Evolutionary conservation across 306 rosid genomes (phyloP), one percentile per base, ranked within the genome.

Genomic region (Astragalus membranaceus): DNA sequence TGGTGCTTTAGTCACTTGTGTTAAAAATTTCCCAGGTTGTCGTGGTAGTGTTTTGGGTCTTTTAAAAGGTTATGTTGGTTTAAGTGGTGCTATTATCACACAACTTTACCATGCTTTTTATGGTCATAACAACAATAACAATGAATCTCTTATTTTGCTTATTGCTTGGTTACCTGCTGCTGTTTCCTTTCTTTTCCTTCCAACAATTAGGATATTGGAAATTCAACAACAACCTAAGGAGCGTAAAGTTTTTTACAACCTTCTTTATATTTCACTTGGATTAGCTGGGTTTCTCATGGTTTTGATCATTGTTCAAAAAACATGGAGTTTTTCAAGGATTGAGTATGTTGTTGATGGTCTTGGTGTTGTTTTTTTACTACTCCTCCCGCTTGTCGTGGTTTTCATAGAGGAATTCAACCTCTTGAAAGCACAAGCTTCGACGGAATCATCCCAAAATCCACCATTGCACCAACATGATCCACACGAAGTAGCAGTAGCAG

Each of bases 111-210:
- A 39, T 39, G 84, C 82, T 23, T 68, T 87, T 46, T 89, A 87
- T 57, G 87, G 88, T 6, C 65, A 67, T 0, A 60, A 50, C 0
- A 51, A 85, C 36, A 0, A 52, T 59, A 59, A 59, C 16, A 14
- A 15, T 39, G 57, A 80, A 35, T 14, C 84, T 68, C 80, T 89
- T 6, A 85, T 87, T n/a, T 63, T 89, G 17, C 78, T 89, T 4
- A 83, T 89, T 37, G 92, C 82, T 48, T 89, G 91, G 89, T 83
- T 89, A 26, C 93, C 96, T 0, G 67, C 96, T 3, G 83, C 85
- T 11, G 75, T 83, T 67, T 81, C 87, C 20, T 68, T 76, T 8
- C 1, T 77, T 36, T 85, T 87, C 30, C 85, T 89, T 29, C 80
- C 81, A 11, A 78, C 82, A 4, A 49, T 89, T 76, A 65, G 93